Evolutionary conservation across 2,329 filamentous ascomycete species (phyloP).

Genomic region (Helotiales sp.): DNA sequence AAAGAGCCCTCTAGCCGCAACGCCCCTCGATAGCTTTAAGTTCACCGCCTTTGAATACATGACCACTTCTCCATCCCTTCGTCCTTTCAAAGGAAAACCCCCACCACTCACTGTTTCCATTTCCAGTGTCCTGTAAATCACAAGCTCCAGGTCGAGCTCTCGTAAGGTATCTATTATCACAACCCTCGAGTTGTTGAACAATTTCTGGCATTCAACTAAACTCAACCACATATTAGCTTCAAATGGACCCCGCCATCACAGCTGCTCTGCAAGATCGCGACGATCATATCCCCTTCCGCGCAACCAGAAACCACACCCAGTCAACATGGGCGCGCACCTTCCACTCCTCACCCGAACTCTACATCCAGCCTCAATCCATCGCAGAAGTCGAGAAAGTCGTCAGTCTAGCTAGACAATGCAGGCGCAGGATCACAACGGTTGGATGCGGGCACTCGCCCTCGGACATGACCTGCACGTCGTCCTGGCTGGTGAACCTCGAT

Average conservation of each 20-base stretch:
- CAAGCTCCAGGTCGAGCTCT: not conserved
- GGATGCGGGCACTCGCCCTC: slow-evolving; percentile 93
- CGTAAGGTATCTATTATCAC: not conserved
- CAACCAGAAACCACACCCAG: slow-evolving; percentile 73
- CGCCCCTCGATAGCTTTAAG: not conserved
- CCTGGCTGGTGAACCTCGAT: slow-evolving; percentile 95
- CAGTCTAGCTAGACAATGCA: slow-evolving; percentile 77
- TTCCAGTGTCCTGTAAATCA: not conserved
- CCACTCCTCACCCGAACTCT: slow-evolving; percentile 86
- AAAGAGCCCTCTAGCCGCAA: not conserved
- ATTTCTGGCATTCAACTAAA: not conserved
- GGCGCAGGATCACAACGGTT: slow-evolving; percentile 82
- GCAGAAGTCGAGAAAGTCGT: slow-evolving; percentile 84
- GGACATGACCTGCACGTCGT: slow-evolving; percentile 88
- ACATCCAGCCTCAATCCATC: slow-evolving; percentile 80
- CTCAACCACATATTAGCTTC: not conserved
- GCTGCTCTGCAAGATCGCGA: slow-evolving; percentile 63
- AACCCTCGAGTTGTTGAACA: not conserved
- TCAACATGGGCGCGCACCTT: slow-evolving; percentile 96
- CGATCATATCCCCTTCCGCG: slow-evolving; percentile 75
- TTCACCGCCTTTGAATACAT: not conserved
- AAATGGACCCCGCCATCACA: slow-evolving; percentile 51
- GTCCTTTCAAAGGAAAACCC: not conserved
- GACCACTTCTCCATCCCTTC: not conserved
- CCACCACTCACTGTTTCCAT: not conserved